Evolutionary conservation across 2,329 filamentous ascomycete genomes (phyloP).

Genomic region (Clathrospora elynae): DNA sequence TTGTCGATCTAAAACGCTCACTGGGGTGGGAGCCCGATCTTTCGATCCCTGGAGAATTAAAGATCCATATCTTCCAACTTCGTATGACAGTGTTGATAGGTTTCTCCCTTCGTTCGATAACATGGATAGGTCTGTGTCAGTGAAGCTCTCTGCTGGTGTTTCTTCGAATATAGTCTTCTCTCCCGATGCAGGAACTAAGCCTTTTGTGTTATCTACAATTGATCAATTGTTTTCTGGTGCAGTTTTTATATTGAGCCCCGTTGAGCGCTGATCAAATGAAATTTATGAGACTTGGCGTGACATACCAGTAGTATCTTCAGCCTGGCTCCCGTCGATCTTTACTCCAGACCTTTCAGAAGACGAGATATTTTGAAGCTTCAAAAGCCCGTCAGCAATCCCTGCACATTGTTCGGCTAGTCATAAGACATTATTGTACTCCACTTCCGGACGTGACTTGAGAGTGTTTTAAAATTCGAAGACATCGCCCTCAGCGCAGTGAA

Average conservation of each 20-base stretch:
- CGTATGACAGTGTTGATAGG: background rate
- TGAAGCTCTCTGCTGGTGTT: too few relatives aligned
- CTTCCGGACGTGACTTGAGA: background rate
- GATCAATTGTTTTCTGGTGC: too few relatives aligned
- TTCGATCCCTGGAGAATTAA: background rate
- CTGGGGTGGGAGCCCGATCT: background rate
- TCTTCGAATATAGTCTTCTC: too few relatives aligned
- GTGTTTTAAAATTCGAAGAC: slow-evolving; percentile 19
- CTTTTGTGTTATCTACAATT: too few relatives aligned
- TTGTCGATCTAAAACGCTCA: background rate
- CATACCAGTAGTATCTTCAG: background rate
- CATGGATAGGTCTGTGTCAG: too few relatives aligned
- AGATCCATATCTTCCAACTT: background rate
- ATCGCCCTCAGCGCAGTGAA: slow-evolving; percentile 24
- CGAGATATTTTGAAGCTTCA: slow-evolving; percentile 12
- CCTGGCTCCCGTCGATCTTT: too few relatives aligned
- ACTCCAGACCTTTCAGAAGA: background rate
- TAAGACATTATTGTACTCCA: slow-evolving; percentile 1
- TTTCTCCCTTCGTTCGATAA: too few relatives aligned
- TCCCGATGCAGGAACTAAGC: too few relatives aligned
- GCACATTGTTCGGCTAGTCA: slow-evolving; percentile 24
- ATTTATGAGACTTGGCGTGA: background rate
- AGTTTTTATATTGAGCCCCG: too few relatives aligned
- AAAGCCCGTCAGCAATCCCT: slow-evolving; percentile 21
- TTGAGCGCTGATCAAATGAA: too few relatives aligned